A percentile compares a stretch with the other conserved stretches of the same genome.
Evolutionary conservation across 164 flowering plant species (phyloP).

Genomic region (Malania oleifera): DNA sequence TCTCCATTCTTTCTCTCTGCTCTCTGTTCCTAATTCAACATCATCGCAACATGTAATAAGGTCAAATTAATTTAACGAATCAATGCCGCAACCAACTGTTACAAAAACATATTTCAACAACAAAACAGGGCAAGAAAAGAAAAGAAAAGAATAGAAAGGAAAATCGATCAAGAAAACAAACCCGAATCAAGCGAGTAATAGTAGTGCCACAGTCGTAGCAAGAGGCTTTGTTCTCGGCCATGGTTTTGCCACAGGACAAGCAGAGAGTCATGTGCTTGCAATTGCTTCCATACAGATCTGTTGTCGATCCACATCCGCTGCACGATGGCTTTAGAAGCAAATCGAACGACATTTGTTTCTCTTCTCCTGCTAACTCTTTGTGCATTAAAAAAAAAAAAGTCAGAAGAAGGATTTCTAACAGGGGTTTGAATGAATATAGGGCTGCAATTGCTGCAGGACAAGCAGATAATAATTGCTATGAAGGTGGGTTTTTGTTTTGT

Average conservation of each 20-base stretch:
- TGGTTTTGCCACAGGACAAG: conserved; percentile 65
- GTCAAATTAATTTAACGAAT: no score
- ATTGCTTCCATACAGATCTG: conserved; percentile 82
- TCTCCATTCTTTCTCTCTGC: no score
- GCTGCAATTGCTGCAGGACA: no score
- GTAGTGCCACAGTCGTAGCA: conserved; percentile 74
- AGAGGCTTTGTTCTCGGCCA: conserved; percentile 57
- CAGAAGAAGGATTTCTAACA: conserved; percentile 5
- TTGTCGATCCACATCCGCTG: conserved; percentile 56
- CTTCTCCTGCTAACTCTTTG: not conserved
- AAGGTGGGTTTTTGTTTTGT: no score
- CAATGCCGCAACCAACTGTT: no score
- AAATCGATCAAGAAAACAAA: conserved; percentile 10
- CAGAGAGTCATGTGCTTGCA: conserved; percentile 99
- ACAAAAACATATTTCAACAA: conserved; percentile 1
- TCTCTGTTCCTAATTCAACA: no score
- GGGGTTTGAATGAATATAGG: no score
- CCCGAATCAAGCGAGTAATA: conserved; percentile 76
- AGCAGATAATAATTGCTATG: no score
- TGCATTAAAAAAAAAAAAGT: not conserved
- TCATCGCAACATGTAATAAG: no score
- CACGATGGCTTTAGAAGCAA: conserved; percentile 69
- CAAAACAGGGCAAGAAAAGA: conserved; percentile 1
- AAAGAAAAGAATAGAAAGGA: not conserved
- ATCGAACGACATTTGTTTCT: conserved; percentile 70